Evolutionary conservation across 2,329 filamentous ascomycete genomes (phyloP), one percentile per base, ranked within the genome.

Genomic region (Didymella exigua): DNA sequence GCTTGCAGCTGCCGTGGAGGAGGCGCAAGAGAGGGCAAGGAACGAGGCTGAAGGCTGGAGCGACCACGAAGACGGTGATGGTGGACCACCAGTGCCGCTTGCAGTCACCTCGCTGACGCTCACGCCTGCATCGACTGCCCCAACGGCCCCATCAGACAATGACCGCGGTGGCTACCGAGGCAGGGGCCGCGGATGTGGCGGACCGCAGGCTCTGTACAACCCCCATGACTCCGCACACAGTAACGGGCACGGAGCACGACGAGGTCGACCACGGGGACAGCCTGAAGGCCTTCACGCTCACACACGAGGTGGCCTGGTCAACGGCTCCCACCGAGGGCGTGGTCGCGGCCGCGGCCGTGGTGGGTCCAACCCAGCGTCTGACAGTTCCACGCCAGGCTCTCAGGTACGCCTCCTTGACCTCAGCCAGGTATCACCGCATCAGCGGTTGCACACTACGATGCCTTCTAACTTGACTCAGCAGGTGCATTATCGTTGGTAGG

Each of bases 1-100:
- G 44, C 50, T 71, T 7, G 60, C 67, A 10, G 58, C 51, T 14
- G 30, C 65, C 56, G 14, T 63, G 3, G 65, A 73, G 42, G 63
- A 68, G 18, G 74, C 75, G 1, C 60, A 63, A 36, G 56, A 71
- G 14, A 77, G 74, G 36, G 80, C 82, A 1, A 60, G 61, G 21
- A 67, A 75, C 6, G 73, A 76, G n/a, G 65, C 60, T 0, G 68
- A 73, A 18, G 72, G 73, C 1, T 79, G 77, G 77, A 73, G 67
- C 36, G 67, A 67, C 19, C 40, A 61, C n/a, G 70, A 70, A n/a
- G 68, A 66, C 14, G 72, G 75, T 11, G 76, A 75, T 56, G 76
- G 75, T 6, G 75, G 70, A 16, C 59, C 21, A 9, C 70, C 71
- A 9, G 58, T 69, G 5, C 62, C 60, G 5, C 62, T 69, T n/a